Base-by-base conservation (phyloP, 148 eudicot genomes). In the Drosera capensis region DNA sequence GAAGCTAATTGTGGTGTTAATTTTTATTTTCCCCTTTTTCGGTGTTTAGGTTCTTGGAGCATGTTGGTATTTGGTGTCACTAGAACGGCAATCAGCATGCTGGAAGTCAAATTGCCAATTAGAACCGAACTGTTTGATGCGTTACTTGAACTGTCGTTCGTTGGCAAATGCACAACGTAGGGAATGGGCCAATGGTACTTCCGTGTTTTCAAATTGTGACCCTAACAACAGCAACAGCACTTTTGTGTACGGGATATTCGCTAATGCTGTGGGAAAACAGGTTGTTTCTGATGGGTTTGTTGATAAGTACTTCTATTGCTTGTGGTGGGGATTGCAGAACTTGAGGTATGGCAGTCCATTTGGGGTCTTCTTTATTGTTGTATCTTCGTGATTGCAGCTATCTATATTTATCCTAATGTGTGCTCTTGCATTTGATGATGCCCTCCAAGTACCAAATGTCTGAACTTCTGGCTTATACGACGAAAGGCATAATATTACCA, bases 271-370 rank as follows among this genome's bases (percentile, higher is more conserved):
- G 44, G 48, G 40, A 25, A 78, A 78, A 44, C 25, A 52, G 14
- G 75, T 78, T 39, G 71, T 71, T 34, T 71, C 80, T n/a, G 55
- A 66, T 6, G 23, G 43, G 15, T 71, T 78, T 43, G 25, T 63
- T 6, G 71, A 71, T 44, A 78, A 78, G 63, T 78, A 59, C 66
- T 78, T 78, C 44, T 78, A 78, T 29, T 78, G 86, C 62, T 66
- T 78, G 35, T 78, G 86, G 86, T 78, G 80, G 80, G 86, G 86
- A 46, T 57, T 78, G 36, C 86, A 74, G 20, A 71, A 74, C 51
- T 60, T 78, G 46, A 78, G 86, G 86, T 73, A 56, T 45, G 51
- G 24, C n/a, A 1, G 29, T 8, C 48, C 9, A 14, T 11, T 2
- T 11, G 20, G 16, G 14, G 20, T 20, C 15, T 56, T 1, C n/a